These are phyloP conservation scores for Arxiozyma slooffiae DNA, from an alignment of 1,139 yeast genomes.

Conservation along the genomic window DNA sequence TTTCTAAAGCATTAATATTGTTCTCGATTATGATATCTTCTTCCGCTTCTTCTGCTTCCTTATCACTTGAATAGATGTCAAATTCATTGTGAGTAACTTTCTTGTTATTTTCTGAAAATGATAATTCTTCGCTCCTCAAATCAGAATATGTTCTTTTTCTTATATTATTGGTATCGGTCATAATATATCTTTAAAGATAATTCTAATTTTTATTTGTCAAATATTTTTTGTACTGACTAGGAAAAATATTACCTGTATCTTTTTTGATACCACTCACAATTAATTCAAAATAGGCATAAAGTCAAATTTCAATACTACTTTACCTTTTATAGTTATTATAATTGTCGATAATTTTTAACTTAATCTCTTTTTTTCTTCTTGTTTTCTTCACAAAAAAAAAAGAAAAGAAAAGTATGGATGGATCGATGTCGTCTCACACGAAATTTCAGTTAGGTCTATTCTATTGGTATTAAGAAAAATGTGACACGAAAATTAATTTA, in stretches of 20 bases:
- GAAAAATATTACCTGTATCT: no score
- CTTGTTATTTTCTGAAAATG: neutral
- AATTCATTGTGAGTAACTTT: neutral
- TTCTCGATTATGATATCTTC: neutral
- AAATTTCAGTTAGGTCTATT: no score
- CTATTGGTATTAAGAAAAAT: no score
- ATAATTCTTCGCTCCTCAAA: neutral
- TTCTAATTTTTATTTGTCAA: no score
- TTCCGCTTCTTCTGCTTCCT: slow-evolving; percentile 1
- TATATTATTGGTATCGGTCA: slow-evolving; percentile 1
- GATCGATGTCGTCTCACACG: no score
- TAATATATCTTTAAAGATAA: neutral
- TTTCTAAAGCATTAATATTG: neutral
- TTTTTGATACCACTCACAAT: no score
- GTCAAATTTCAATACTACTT: no score
- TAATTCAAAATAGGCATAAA: no score
- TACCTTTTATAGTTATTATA: no score
- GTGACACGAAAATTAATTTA: no score
- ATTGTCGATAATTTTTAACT: no score
- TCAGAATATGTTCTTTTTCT: slow-evolving; percentile 3
- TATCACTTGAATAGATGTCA: neutral
- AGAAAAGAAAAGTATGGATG: neutral
- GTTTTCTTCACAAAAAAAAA: neutral
- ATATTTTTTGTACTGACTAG: neutral
- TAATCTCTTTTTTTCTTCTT: neutral